Percentiles rank a stretch among this genome's conserved stretches.
Conservation (phyloP, 1,284 basidiomycete species). For the Porodaedalea pini region DNA sequence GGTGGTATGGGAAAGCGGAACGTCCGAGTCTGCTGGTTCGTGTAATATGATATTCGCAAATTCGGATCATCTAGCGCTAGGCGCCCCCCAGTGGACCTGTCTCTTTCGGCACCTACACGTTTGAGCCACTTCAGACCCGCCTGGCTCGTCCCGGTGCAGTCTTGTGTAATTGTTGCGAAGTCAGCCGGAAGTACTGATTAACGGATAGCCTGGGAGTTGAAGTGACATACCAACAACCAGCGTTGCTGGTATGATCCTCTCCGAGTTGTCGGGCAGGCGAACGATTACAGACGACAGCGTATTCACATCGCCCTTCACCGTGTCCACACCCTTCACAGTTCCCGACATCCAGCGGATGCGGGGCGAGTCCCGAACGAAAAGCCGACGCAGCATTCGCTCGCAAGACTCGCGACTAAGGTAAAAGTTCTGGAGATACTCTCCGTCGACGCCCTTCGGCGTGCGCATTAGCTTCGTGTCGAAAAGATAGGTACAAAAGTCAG, state of each 20-base stretch:
- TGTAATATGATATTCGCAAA: slow-evolving; percentile 10
- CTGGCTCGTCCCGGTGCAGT: slow-evolving; percentile 20
- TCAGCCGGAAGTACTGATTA: not conserved
- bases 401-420: slow-evolving; percentile 13
- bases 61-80: slow-evolving; percentile 7
- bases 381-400: slow-evolving; percentile 13
- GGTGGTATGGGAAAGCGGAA: slow-evolving; percentile 13
- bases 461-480: slow-evolving; percentile 7
- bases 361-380: slow-evolving; percentile 4
- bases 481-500: slow-evolving; percentile 8
- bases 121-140: slow-evolving; percentile 22
- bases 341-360: slow-evolving; percentile 16
- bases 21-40: slow-evolving; percentile 8
- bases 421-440: slow-evolving; percentile 1
- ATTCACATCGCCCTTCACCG: not conserved
- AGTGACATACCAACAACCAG: slow-evolving; percentile 15
- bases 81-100: not conserved
- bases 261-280: slow-evolving; percentile 3
- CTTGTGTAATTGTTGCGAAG: slow-evolving; percentile 2
- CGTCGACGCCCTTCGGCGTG: not conserved
- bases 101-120: not conserved
- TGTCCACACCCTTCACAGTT: slow-evolving; percentile 9
- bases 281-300: slow-evolving; percentile 12
- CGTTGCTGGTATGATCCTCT: slow-evolving; percentile 9
- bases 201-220: not conserved